phyloP scores from a whole-genome alignment of 139 green algal genomes.

The Coelastrella sp. region DNA sequence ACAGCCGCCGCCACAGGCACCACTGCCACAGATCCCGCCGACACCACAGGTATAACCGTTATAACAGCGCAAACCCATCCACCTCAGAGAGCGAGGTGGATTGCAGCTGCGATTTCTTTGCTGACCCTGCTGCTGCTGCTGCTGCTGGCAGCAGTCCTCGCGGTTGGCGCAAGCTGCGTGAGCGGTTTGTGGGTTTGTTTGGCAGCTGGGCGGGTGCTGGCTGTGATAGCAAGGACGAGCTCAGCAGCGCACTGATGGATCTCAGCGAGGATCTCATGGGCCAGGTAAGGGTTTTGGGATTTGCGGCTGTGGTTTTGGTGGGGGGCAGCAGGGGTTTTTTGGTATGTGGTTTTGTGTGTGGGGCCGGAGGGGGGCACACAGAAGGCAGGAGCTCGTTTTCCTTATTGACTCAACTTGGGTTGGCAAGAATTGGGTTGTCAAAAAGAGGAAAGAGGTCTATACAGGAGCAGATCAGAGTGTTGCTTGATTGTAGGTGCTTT shows the following conservation, averaged over 20 bases:
- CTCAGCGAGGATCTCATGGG: slow-evolving; percentile 74
- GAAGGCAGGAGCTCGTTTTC: background rate
- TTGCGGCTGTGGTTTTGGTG: too few relatives aligned
- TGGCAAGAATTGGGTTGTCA: background rate
- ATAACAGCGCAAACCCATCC: background rate
- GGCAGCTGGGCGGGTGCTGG: background rate
- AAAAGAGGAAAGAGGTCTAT: background rate
- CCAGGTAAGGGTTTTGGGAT: slow-evolving; percentile 54
- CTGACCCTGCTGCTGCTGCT: background rate
- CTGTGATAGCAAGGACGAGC: slow-evolving; percentile 55
- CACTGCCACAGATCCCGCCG: background rate
- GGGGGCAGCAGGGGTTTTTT: too few relatives aligned
- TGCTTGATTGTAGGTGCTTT: too few relatives aligned
- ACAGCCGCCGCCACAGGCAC: slow-evolving; percentile 10
- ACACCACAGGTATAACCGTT: background rate
- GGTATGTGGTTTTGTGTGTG: too few relatives aligned
- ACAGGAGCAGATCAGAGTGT: too few relatives aligned
- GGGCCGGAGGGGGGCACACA: too few relatives aligned
- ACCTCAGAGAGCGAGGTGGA: background rate
- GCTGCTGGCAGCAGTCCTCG: slow-evolving; percentile 8
- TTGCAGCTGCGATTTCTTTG: background rate
- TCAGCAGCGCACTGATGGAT: slow-evolving; percentile 67
- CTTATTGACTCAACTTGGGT: background rate
- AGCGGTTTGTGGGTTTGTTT: slow-evolving; percentile 66
- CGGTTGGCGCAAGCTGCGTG: slow-evolving; percentile 53